phyloP scores from a whole-genome alignment of 139 green algal species.

The Zygnema cylindricum region DNA sequence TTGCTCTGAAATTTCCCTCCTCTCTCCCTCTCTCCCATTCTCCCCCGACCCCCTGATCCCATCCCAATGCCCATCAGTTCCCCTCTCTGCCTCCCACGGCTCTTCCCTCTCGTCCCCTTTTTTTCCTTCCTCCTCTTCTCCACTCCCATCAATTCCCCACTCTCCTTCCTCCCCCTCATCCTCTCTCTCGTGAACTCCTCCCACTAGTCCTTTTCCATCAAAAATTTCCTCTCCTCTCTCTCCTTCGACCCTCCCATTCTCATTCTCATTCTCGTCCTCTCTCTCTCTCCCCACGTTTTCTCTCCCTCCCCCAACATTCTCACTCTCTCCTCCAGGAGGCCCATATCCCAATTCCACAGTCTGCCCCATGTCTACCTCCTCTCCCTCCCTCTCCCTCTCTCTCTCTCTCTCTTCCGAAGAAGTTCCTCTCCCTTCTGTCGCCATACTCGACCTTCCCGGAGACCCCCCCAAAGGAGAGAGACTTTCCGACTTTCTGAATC shows the following conservation, averaged over 20 bases:
- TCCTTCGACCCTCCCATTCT: neutral
- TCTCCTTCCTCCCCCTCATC: neutral
- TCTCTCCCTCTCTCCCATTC: neutral
- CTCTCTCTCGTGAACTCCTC: neutral
- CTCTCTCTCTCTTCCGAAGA: neutral
- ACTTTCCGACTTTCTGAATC: neutral
- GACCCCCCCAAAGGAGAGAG: neutral
- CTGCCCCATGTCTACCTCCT: neutral
- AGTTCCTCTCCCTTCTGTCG: neutral
- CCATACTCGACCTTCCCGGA: neutral
- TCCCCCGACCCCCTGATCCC: no score
- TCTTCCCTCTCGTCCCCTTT: neutral
- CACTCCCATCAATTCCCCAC: neutral
- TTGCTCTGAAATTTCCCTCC: neutral
- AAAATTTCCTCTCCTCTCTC: neutral
- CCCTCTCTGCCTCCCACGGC: neutral
- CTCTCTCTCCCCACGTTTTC: neutral
- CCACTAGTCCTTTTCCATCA: neutral
- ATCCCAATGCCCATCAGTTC: no score
- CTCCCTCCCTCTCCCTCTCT: neutral
- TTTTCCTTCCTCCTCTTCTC: neutral
- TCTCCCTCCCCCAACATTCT: neutral
- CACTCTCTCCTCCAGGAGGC: neutral
- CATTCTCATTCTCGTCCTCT: neutral
- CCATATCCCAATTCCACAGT: neutral